Percentiles rank a stretch among this genome's conserved stretches.
Conservation (phyloP, 2,329 filamentous ascomycete species). For the Botrytis elliptica region DNA sequence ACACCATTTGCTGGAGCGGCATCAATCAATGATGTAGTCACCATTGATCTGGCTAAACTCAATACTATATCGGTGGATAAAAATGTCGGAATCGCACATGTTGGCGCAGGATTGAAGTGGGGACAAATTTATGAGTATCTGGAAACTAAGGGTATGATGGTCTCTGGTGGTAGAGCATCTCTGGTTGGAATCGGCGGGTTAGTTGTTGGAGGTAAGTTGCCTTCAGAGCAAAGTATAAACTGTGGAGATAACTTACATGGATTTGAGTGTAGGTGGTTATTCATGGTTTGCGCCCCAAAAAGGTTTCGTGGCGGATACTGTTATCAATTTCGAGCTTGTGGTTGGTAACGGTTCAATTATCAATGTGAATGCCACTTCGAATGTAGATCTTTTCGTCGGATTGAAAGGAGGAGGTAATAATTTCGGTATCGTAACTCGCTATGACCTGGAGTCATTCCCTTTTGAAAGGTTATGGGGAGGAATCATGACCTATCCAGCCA, state of each 20-base stretch:
- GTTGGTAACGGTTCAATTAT: slow-evolving; percentile 4
- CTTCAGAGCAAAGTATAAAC: neutral
- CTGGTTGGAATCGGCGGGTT: neutral
- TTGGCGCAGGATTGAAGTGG: neutral
- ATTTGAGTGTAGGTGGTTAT: neutral
- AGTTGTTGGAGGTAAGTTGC: neutral
- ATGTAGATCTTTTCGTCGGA: slow-evolving; percentile 21
- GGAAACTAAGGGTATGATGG: neutral
- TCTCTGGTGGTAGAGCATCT: neutral
- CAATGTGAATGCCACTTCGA: slow-evolving; percentile 19
- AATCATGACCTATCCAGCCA: neutral
- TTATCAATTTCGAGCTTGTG: neutral
- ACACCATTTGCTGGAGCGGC: neutral
- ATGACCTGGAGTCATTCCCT: neutral
- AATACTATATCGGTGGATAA: neutral
- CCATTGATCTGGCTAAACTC: neutral
- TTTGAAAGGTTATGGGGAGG: slow-evolving; percentile 4
- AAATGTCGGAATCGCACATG: neutral
- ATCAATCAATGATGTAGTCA: neutral
- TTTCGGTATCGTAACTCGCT: slow-evolving; percentile 15
- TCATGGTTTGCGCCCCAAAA: slow-evolving; percentile 4
- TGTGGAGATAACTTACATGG: neutral
- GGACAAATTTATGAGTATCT: neutral
- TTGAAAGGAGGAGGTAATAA: slow-evolving; percentile 24
- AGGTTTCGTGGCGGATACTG: neutral